These are phyloP conservation scores for Picea abies DNA, from an alignment of 83 land plant species.

Conservation along the genomic window DNA sequence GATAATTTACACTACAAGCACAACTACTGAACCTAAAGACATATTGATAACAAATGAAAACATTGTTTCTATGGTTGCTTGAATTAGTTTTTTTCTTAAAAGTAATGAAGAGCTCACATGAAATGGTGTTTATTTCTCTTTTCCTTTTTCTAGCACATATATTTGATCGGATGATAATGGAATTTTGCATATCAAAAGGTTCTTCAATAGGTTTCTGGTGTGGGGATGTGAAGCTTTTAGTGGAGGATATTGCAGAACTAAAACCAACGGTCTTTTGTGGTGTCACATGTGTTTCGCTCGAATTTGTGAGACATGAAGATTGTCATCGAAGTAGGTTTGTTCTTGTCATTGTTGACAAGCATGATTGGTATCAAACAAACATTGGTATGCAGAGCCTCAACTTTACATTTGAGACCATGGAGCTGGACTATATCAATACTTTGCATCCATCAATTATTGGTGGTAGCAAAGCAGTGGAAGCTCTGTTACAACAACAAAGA, in stretches of 20 bases:
- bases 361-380: no score
- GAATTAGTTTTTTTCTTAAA: constrained; percentile 47
- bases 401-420: constrained; percentile 39
- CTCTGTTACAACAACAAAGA: no score
- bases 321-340: constrained; percentile 53
- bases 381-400: constrained; percentile 14
- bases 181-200: constrained; percentile 72
- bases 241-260: constrained; percentile 88
- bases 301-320: constrained; percentile 34
- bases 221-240: constrained; percentile 90
- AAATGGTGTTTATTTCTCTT: constrained; percentile 84
- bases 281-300: constrained; percentile 40
- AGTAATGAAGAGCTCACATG: constrained; percentile 35
- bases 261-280: constrained; percentile 94
- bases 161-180: constrained; percentile 91
- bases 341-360: constrained; percentile 35
- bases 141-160: constrained; percentile 97
- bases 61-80: constrained; percentile 55
- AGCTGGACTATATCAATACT: neutral
- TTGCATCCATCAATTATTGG: no score
- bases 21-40: constrained; percentile 99
- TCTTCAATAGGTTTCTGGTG: constrained; percentile 98
- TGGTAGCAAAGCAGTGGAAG: no score
- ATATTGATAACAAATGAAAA: constrained; percentile 80
- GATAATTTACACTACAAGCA: constrained; percentile 33